Evolutionary conservation across 306 rosid species (phyloP).

Genomic region (Quercus cerris): DNA sequence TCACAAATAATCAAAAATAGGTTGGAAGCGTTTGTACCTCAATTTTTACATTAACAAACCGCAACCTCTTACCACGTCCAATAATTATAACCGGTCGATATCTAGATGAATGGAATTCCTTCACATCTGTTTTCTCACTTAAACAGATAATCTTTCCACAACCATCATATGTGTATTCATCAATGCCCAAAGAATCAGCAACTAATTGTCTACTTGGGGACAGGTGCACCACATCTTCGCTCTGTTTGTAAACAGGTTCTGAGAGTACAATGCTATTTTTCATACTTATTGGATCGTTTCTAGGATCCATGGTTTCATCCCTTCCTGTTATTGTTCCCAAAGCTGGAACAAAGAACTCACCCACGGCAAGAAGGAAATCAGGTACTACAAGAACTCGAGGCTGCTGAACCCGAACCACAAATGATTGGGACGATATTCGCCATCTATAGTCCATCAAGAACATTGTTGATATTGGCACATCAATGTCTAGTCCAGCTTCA

Average conservation of each 20-base stretch:
- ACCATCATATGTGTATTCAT: slow-evolving; percentile 86
- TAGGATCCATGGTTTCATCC: slow-evolving; percentile 84
- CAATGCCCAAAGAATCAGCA: slow-evolving; percentile 67
- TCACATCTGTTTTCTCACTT: slow-evolving; percentile 60
- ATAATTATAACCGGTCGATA: slow-evolving; percentile 77
- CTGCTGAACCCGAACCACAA: slow-evolving; percentile 89
- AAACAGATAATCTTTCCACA: slow-evolving; percentile 81
- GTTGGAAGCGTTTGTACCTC: slow-evolving; percentile 59
- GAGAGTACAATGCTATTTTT: slow-evolving; percentile 55
- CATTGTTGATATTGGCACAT: slow-evolving; percentile 78
- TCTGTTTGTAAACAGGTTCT: slow-evolving; percentile 70
- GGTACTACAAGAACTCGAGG: slow-evolving; percentile 96
- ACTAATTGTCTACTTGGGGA: slow-evolving; percentile 80
- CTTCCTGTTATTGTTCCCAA: slow-evolving; percentile 87
- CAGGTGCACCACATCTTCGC: slow-evolving; percentile 75
- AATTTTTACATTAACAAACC: slow-evolving; percentile 82
- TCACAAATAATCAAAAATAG: neutral
- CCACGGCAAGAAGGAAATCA: slow-evolving; percentile 95
- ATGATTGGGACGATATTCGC: slow-evolving; percentile 71
- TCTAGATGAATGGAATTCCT: slow-evolving; percentile 45
- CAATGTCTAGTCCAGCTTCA: slow-evolving; percentile 42
- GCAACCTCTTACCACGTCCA: slow-evolving; percentile 83
- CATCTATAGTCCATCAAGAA: slow-evolving; percentile 93
- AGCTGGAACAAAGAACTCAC: slow-evolving; percentile 93
- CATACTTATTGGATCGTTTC: slow-evolving; percentile 77